Conservation (phyloP, 140 eudicot species). For the Artemisia princeps region DNA sequence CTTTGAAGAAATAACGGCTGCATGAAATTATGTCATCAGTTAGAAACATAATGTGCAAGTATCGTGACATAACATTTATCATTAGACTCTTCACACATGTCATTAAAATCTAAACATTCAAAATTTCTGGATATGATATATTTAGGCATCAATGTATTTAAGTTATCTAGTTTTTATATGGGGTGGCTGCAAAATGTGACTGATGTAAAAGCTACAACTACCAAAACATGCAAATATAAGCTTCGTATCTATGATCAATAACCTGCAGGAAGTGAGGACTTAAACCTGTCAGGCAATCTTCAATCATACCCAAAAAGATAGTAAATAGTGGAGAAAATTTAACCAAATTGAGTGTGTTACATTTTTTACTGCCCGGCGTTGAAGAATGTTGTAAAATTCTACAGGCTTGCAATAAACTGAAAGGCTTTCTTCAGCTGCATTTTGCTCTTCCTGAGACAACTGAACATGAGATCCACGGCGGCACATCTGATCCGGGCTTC, state of each 20-base stretch:
- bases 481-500: constrained; percentile 61
- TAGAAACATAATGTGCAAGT: constrained; percentile 5
- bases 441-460: constrained; percentile 68
- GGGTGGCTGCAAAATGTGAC: constrained; percentile 2
- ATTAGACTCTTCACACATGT: constrained; percentile 9
- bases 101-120: constrained; percentile 8
- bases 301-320: constrained; percentile 11
- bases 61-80: not conserved
- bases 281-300: not conserved
- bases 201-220: constrained; percentile 7
- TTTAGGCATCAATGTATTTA: not conserved
- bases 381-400: constrained; percentile 90
- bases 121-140: constrained; percentile 6
- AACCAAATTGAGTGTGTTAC: constrained; percentile 29
- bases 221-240: constrained; percentile 12
- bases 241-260: not conserved
- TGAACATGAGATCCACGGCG: constrained; percentile 55
- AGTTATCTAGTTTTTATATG: not conserved
- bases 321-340: not conserved
- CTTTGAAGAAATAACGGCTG: constrained; percentile 90
- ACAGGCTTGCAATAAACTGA: constrained; percentile 83
- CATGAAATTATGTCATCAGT: constrained; percentile 26
- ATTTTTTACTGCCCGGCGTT: constrained; percentile 61
- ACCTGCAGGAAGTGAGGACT: not conserved
- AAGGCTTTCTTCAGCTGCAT: constrained; percentile 85